A percentile compares a stretch with the other conserved stretches of the same genome.
Evolutionary conservation across 495 filamentous ascomycete genomes (phyloP).

Genomic region (Penicillium coprophilum): DNA sequence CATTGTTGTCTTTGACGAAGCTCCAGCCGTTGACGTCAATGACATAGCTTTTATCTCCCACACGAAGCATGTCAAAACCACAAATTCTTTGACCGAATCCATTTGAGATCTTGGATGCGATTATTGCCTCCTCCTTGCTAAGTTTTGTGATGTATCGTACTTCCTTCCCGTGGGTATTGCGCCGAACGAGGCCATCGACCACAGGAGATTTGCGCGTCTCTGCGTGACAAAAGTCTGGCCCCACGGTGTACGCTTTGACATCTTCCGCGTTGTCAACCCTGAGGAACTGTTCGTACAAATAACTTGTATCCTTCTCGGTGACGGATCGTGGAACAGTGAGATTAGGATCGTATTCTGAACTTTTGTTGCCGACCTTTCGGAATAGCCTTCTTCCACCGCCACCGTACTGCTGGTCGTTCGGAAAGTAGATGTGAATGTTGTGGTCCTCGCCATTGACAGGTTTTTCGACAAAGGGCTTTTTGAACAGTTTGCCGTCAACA

Average conservation of each 20-base stretch:
- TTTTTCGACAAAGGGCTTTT: constrained; percentile 97
- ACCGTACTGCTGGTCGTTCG: constrained; percentile 67
- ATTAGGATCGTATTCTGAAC: constrained; percentile 82
- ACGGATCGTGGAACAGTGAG: constrained; percentile 75
- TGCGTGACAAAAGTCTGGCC: constrained; percentile 89
- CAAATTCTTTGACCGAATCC: constrained; percentile 95
- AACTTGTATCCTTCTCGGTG: constrained; percentile 74
- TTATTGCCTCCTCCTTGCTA: constrained; percentile 74
- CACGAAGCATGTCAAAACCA: constrained; percentile 91
- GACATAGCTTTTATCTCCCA: constrained; percentile 86
- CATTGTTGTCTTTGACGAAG: constrained; percentile 99
- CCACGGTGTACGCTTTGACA: constrained; percentile 98
- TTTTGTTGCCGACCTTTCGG: constrained; percentile 97
- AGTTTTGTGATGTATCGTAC: constrained; percentile 90
- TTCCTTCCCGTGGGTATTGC: constrained; percentile 97
- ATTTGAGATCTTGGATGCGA: constrained; percentile 85
- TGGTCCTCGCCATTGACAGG: constrained; percentile 98
- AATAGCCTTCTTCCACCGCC: constrained; percentile 91
- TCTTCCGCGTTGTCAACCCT: constrained; percentile 95
- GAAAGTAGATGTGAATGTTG: constrained; percentile 97
- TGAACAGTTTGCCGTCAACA: constrained; percentile 78
- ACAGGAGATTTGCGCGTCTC: constrained; percentile 97
- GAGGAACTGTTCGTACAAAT: constrained; percentile 96
- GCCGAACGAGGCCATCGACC: constrained; percentile 90
- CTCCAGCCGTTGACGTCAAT: constrained; percentile 99